A percentile compares a stretch with the other conserved stretches of the same genome.
phyloP scores from a whole-genome alignment of 108 stramenopile genomes.

The Cyclostephanos tholiformis region DNA sequence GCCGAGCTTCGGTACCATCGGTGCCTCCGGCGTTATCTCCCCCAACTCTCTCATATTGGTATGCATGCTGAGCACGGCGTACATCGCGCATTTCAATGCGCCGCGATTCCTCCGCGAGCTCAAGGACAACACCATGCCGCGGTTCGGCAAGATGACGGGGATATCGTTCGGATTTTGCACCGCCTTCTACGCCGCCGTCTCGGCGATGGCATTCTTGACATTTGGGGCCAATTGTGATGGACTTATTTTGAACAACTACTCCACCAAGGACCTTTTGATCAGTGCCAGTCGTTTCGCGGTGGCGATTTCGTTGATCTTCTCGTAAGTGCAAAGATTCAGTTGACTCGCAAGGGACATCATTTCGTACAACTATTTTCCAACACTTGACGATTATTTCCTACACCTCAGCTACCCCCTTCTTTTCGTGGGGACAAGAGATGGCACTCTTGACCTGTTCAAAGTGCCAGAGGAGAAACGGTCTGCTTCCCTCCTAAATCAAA shows the following conservation, averaged over 20 bases:
- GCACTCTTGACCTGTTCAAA: constrained; percentile 80
- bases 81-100: constrained; percentile 94
- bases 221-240: constrained; percentile 89
- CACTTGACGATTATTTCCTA: constrained; percentile 1
- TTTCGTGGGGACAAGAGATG: constrained; percentile 87
- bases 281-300: constrained; percentile 90
- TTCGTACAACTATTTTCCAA: not conserved
- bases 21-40: constrained; percentile 72
- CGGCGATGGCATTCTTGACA: constrained; percentile 89
- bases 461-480: constrained; percentile 61
- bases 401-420: constrained; percentile 57
- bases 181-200: constrained; percentile 72
- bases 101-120: constrained; percentile 95
- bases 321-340: constrained; percentile 37
- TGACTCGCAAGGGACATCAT: not conserved
- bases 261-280: constrained; percentile 86
- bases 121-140: constrained; percentile 87
- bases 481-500: constrained; percentile 52
- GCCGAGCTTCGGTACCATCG: constrained; percentile 75
- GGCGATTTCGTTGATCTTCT: constrained; percentile 80
- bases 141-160: constrained; percentile 82
- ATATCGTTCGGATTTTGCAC: constrained; percentile 80
- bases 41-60: constrained; percentile 86
- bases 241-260: constrained; percentile 95
- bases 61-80: constrained; percentile 94